phyloP scores from a whole-genome alignment of 495 filamentous ascomycete genomes.

The Aspergillus coremiiformis region DNA sequence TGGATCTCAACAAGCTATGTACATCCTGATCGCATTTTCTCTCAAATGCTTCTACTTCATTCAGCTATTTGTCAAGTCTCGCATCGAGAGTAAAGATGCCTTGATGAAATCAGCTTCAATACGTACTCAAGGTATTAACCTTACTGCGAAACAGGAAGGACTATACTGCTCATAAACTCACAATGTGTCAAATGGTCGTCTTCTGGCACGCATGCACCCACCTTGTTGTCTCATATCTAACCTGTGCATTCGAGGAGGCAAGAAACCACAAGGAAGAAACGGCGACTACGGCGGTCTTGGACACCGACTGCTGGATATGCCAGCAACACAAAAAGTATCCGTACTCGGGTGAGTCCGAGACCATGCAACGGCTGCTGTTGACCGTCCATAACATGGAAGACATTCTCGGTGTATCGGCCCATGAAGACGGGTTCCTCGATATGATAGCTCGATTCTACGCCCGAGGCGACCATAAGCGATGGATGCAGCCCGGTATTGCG shows the following conservation, averaged over 20 bases:
- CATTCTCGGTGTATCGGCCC: not conserved
- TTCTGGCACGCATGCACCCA: not conserved
- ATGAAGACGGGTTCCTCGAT: not conserved
- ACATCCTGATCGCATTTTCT: not conserved
- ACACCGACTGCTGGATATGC: not conserved
- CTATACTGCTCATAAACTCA: not conserved
- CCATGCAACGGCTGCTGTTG: not conserved
- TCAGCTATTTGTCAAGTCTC: too few species aligned
- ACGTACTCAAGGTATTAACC: not conserved
- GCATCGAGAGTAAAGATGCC: not conserved
- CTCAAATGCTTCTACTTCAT: not conserved
- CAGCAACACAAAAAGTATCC: not conserved
- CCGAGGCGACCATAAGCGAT: slow-evolving; percentile 5
- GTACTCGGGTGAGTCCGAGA: not conserved
- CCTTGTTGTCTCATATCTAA: not conserved
- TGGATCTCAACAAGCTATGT: not conserved
- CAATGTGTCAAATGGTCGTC: not conserved
- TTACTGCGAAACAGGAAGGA: not conserved
- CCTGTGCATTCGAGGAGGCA: not conserved
- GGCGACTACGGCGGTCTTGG: not conserved
- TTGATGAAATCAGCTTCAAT: not conserved
- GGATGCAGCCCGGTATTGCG: not conserved
- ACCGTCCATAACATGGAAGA: not conserved
- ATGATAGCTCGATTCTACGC: slow-evolving; percentile 2
- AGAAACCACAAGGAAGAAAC: not conserved